Evolutionary conservation across 768 basidiomycete genomes (phyloP), one percentile per base, ranked within the genome.

Genomic region (Hypholoma fasciculare): DNA sequence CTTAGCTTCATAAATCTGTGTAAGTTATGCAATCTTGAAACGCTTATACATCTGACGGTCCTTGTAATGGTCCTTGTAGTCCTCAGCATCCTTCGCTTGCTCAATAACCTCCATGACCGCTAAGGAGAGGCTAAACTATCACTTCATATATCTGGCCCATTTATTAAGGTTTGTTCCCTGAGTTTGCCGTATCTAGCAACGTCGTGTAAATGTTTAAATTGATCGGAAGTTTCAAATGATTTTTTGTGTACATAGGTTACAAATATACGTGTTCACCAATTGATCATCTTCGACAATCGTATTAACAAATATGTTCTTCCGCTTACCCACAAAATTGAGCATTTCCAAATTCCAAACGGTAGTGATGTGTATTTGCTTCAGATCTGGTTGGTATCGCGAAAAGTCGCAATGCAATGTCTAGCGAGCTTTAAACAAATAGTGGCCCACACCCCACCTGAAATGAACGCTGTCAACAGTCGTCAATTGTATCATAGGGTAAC

Each of bases 1-100:
- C 50, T 54, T 68, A 92, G 90, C 67, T 92, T 94, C 71, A 81
- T 94, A 74, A 95, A 95, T 68, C 84, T 95, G 48, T 95, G 90
- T 90, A 73, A 74, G 88, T 78, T 47, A 55, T 37, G 58, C n/a
- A 4, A 17, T 56, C 13, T 56, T n/a, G 7, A 36, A 47, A 34
- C 19, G 14, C 39, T 43, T 17, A 37, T 17, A 1, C 53, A 23
- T 54, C 52, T 69, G n/a, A 63, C 38, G 30, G 42, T 39, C 53
- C 27, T 60, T 52, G 14, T 61, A 90, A 63, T 36, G 30, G 42
- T 39, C 53, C 27, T 60, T 52, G 14, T 61, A 90, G 90, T 95
- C 85, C 72, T 96, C 68, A 90, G 80, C 71, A 93, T 96, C 67
- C 83, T 96, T 54, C 90, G 94, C 59, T 80, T 95, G 60, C 71